Conservation (phyloP, 2,329 filamentous ascomycete species). For the Stagonosporopsis vannaccii region DNA sequence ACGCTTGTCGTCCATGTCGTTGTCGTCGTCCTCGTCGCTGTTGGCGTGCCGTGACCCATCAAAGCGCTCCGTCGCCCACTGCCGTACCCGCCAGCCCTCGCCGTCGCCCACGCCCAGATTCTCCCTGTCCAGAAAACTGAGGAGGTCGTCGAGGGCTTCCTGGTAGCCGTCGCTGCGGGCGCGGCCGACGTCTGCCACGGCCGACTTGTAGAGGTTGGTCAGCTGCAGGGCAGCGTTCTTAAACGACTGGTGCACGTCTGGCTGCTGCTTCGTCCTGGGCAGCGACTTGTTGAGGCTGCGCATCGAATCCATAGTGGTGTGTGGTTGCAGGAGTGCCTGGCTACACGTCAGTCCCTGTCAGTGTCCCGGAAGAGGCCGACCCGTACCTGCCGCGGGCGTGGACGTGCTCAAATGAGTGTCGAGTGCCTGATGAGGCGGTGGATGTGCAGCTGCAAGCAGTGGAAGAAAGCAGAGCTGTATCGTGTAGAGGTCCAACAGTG, state of each 20-base stretch:
- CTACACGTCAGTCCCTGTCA: constrained; percentile 14
- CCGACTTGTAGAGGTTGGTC: constrained; percentile 95
- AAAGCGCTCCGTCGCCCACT: constrained; percentile 74
- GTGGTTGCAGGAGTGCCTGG: constrained; percentile 13
- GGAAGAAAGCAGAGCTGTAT: neutral
- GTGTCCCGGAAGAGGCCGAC: neutral
- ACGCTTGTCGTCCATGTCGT: constrained; percentile 65
- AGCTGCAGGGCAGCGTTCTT: constrained; percentile 91
- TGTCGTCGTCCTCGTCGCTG: constrained; percentile 71
- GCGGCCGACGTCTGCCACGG: constrained; percentile 77
- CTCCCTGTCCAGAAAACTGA: constrained; percentile 84
- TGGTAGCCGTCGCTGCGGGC: constrained; percentile 86
- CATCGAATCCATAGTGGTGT: constrained; percentile 49
- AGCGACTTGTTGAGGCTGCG: constrained; percentile 52
- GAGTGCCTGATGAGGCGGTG: constrained; percentile 13
- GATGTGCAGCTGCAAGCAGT: neutral
- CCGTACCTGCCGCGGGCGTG: constrained; percentile 13
- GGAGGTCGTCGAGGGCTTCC: constrained; percentile 88
- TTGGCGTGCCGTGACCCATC: constrained; percentile 64
- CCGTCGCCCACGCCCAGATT: constrained; percentile 80
- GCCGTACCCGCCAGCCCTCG: constrained; percentile 72
- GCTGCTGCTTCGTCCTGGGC: constrained; percentile 47
- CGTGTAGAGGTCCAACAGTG: neutral
- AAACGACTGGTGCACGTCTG: constrained; percentile 81
- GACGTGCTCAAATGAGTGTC: constrained; percentile 4